These are phyloP conservation scores for Claviceps arundinis DNA, from an alignment of 2,329 filamentous ascomycete genomes.

Conservation along the genomic window DNA sequence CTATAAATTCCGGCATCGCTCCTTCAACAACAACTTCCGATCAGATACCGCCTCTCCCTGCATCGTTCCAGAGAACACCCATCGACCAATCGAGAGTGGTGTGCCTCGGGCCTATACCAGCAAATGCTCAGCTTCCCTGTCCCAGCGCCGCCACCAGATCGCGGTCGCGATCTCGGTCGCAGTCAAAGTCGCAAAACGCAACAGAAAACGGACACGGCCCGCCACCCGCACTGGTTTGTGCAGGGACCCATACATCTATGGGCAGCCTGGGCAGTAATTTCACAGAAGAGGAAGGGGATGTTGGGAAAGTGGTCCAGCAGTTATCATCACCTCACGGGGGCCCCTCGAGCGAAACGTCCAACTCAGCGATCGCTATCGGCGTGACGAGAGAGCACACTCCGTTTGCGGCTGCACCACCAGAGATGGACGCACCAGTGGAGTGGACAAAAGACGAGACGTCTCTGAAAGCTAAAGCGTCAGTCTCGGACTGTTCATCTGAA, in stretches of 20 bases:
- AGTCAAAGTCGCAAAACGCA: not conserved
- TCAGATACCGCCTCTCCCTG: conserved; percentile 3
- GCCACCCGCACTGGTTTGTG: conserved; percentile 3
- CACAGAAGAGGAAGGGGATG: conserved; percentile 39
- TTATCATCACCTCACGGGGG: conserved; percentile 9
- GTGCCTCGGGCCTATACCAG: conserved; percentile 41
- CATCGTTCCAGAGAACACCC: conserved; percentile 30
- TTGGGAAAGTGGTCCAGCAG: conserved; percentile 16
- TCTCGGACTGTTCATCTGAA: not conserved
- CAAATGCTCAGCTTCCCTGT: conserved; percentile 24
- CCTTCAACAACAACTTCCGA: not conserved
- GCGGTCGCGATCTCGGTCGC: not conserved
- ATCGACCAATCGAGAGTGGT: conserved; percentile 41
- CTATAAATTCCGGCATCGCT: conserved; percentile 1
- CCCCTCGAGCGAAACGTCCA: not conserved
- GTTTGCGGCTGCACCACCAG: not conserved
- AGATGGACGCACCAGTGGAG: not conserved
- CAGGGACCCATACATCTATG: conserved; percentile 11
- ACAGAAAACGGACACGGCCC: conserved; percentile 3
- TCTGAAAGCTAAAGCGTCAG: not conserved
- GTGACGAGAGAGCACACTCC: not conserved
- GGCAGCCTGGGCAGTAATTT: conserved; percentile 42
- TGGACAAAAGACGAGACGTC: not conserved
- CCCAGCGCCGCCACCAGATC: conserved; percentile 6
- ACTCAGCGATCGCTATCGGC: not conserved